These are phyloP conservation scores for Flaveria sonorensis DNA, from an alignment of 129 eudicot species.

Conservation along the genomic window DNA sequence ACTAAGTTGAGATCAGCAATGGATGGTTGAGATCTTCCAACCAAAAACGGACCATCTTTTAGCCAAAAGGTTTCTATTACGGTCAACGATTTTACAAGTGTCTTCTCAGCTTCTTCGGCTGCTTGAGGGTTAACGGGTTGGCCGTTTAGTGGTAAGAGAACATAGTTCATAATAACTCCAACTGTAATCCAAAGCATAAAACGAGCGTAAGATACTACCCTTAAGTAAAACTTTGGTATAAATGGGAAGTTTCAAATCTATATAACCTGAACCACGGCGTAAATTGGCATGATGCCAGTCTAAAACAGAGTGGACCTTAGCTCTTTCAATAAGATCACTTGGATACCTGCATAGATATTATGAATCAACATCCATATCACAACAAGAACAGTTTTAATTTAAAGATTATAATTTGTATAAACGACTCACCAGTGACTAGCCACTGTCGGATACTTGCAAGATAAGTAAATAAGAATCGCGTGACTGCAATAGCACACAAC, in stretches of 20 bases:
- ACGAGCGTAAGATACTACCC: not conserved
- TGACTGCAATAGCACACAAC: slow-evolving; percentile 55
- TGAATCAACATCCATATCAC: not conserved
- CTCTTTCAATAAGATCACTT: slow-evolving; percentile 61
- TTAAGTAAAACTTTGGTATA: not conserved
- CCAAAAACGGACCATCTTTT: slow-evolving; percentile 56
- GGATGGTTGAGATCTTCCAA: slow-evolving; percentile 68
- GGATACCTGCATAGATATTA: slow-evolving; percentile 65
- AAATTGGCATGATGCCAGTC: slow-evolving; percentile 96
- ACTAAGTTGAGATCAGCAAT: slow-evolving; percentile 71
- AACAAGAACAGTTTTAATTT: not conserved
- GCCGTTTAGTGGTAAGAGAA: slow-evolving; percentile 47
- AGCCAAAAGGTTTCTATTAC: slow-evolving; percentile 63
- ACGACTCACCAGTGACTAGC: slow-evolving; percentile 77
- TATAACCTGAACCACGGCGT: slow-evolving; percentile 74
- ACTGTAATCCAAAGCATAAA: slow-evolving; percentile 17
- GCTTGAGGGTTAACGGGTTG: slow-evolving; percentile 40
- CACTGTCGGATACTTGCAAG: slow-evolving; percentile 62
- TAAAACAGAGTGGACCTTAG: slow-evolving; percentile 76
- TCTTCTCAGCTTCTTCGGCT: slow-evolving; percentile 52
- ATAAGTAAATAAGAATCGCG: slow-evolving; percentile 71
- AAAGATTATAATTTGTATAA: not conserved
- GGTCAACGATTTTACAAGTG: slow-evolving; percentile 46
- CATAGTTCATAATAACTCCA: slow-evolving; percentile 37
- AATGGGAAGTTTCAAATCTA: not conserved